A percentile compares a stretch with the other conserved stretches of the same genome.
phyloP scores from a whole-genome alignment of 345 rosid genomes.

The Citrus medica region DNA sequence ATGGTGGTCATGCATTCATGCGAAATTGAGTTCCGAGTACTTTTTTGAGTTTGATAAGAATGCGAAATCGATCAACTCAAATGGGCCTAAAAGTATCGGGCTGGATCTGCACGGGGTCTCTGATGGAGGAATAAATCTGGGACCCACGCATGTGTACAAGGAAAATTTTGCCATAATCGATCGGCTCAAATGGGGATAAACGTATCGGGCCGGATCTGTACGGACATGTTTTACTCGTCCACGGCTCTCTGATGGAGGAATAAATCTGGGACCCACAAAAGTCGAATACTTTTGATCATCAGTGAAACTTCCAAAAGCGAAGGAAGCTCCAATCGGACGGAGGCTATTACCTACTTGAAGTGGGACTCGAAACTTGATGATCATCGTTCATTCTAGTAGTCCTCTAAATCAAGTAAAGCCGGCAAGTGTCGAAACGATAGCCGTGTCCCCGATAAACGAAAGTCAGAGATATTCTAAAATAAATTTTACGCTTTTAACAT shows the following conservation, averaged over 20 bases:
- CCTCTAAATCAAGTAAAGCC: neutral
- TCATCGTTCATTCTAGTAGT: neutral
- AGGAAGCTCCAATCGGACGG: constrained; percentile 13
- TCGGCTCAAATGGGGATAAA: neutral
- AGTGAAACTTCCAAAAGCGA: neutral
- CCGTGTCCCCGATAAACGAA: neutral
- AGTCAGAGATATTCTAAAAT: constrained; percentile 23
- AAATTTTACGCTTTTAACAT: constrained; percentile 11
- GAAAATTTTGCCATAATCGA: too few relatives aligned
- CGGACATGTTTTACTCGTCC: neutral
- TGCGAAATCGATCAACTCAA: neutral
- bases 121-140: neutral
- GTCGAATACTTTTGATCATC: neutral
- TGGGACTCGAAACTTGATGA: neutral
- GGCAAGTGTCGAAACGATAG: constrained; percentile 22
- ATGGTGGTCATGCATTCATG: too few relatives aligned
- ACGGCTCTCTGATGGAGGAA: neutral
- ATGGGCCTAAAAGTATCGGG: neutral
- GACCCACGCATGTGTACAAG: neutral
- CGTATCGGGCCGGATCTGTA: neutral
- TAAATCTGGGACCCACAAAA: neutral
- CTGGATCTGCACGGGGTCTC: neutral
- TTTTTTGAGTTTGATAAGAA: too few relatives aligned
- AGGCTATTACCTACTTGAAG: neutral
- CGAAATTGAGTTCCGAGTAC: too few relatives aligned